Evolutionary conservation across 495 filamentous ascomycete species (phyloP).

Genomic region (Antarctomyces pellizariae): DNA sequence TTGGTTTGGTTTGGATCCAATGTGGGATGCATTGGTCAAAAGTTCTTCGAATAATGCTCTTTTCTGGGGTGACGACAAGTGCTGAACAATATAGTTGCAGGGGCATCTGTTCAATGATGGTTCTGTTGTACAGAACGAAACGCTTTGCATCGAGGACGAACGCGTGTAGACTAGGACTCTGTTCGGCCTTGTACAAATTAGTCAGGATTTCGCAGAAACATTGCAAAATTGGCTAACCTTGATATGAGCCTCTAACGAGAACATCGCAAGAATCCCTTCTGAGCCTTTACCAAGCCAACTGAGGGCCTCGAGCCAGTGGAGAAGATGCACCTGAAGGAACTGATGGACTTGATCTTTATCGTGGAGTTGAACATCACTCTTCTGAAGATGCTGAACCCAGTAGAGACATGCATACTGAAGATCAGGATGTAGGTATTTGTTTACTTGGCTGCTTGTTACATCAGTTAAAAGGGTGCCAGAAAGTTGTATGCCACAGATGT

Average conservation of each 20-base stretch:
- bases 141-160: conserved; percentile 17
- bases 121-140: conserved; percentile 13
- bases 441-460: conserved; percentile 2
- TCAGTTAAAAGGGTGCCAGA: conserved; percentile 4
- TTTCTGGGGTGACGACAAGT: conserved; percentile 16
- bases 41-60: conserved; percentile 10
- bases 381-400: conserved; percentile 2
- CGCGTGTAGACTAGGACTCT: conserved; percentile 1
- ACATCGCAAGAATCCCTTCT: conserved; percentile 3
- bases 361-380: conserved; percentile 1
- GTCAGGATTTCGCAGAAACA: conserved; percentile 2
- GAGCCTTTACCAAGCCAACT: conserved; percentile 2
- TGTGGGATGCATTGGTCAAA: conserved; percentile 2
- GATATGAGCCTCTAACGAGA: conserved; percentile 1
- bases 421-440: conserved; percentile 1
- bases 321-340: conserved; percentile 4
- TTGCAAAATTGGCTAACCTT: conserved; percentile 1
- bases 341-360: conserved; percentile 3
- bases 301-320: conserved; percentile 5
- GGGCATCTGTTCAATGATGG: conserved; percentile 10
- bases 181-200: conserved; percentile 1
- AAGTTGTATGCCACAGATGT: conserved; percentile 5
- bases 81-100: conserved; percentile 14
- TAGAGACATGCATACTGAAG: conserved; percentile 3
- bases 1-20: conserved; percentile 2